Evolutionary conservation across 2,329 filamentous ascomycete genomes (phyloP), one percentile per base, ranked within the genome.

Genomic region (Ascochyta lentis): DNA sequence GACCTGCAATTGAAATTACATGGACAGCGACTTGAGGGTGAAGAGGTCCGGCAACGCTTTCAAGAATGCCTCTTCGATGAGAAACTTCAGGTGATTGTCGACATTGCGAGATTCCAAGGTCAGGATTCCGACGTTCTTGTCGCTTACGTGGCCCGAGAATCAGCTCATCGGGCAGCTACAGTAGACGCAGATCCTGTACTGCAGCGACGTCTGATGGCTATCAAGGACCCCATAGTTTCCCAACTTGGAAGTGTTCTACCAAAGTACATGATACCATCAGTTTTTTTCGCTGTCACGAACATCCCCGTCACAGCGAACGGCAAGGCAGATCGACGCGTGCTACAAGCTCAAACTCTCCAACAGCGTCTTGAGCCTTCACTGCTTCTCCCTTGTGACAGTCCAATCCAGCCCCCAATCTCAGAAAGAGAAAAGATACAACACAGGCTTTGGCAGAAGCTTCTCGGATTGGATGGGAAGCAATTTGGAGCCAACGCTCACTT

Each of bases 1-100:
- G 65, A 68, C 38, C 51, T 56, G 26, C 64, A 67, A 54, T 59
- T 68, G 40, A 67, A 68, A 37, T 64, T 78, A 24, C 75, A 51
- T 23, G 66, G 66, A 13, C 66, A 69, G 43, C 61, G 66, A 7
- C 56, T 69, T 31, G 64, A 69, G 47, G 51, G 61, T n/a, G 58
- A 55, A 4, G 66, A 69, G 45, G 64, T 68, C 37, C n/a, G 16
- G 19, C 37, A 39, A 41, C 16, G 19, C 19, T 19, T 45, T 29
- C 44, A 43, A 16, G 40, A 51, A 44, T 43, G 29, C 9, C 39
- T 51, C 23, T n/a, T 12, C 10, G 33, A 35, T 24, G 39, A 40
- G 39, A 27, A 51, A 3, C 27, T 44, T 29, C 38, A 43, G 19
- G 29, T 51, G 39, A 38, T 51, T 37, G 48, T 44, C 29, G 40